Evolutionary conservation across 106 monocot species (phyloP).

Genomic region (Gastrodia elata): DNA sequence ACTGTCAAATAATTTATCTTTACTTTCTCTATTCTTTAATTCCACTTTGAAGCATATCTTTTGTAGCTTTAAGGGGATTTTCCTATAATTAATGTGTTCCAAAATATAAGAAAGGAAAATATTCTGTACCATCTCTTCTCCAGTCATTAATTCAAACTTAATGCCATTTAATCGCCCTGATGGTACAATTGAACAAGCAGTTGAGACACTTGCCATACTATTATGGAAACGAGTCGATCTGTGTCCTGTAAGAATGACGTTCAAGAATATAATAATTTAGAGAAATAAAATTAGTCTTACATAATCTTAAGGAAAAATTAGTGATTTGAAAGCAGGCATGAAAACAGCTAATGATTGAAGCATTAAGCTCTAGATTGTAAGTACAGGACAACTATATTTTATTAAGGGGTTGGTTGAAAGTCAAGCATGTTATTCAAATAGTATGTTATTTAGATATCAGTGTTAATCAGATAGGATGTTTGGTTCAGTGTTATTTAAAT

Average conservation of each 20-base stretch:
- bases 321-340: neutral
- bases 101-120: neutral
- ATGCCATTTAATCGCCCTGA: constrained; percentile 8
- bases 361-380: neutral
- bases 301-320: neutral
- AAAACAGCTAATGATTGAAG: neutral
- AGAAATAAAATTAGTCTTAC: neutral
- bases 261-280: neutral
- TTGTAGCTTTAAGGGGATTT: no score
- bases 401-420: neutral
- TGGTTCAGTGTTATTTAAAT: no score
- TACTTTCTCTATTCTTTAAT: no score
- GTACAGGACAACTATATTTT: neutral
- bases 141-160: constrained; percentile 10
- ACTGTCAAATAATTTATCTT: no score
- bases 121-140: constrained; percentile 5
- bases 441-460: no score
- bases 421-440: no score
- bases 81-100: no score
- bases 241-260: neutral
- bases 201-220: neutral
- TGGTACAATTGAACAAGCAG: neutral
- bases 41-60: no score
- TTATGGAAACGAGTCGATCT: neutral
- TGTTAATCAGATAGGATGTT: no score